Evolutionary conservation across 345 rosid genomes (phyloP).

Genomic region (Populus simonii): DNA sequence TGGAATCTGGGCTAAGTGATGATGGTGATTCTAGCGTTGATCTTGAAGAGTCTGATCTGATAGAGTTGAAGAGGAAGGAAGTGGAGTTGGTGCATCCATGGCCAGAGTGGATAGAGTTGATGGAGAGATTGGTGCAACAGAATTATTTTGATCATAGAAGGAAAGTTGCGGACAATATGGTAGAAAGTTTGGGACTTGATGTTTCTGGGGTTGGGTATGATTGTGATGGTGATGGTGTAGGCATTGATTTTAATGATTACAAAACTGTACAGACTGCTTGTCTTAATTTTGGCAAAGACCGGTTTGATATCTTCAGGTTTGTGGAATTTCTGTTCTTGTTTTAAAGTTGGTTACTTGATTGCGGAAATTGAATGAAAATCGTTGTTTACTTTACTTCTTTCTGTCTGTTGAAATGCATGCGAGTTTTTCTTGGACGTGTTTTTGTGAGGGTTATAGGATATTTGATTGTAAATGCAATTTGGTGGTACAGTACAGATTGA

Average conservation of each 20-base stretch:
- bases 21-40: not conserved
- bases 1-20: not conserved
- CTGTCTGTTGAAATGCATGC: not conserved
- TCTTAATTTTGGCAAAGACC: conserved; percentile 89
- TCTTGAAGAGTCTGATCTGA: not conserved
- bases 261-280: conserved; percentile 79
- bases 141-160: conserved; percentile 90
- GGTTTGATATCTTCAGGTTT: conserved; percentile 93
- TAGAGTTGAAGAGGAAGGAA: conserved; percentile 32
- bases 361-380: not conserved
- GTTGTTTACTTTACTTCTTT: not conserved
- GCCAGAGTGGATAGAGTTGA: conserved; percentile 97
- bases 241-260: conserved; percentile 61
- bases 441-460: not conserved
- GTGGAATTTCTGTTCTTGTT: conserved; percentile 15
- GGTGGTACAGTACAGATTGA: not conserved
- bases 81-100: conserved; percentile 82
- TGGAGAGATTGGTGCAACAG: conserved; percentile 80
- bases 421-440: not conserved
- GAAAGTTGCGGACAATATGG: conserved; percentile 60
- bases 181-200: conserved; percentile 55
- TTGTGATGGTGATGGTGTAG: conserved; percentile 34
- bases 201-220: conserved; percentile 12
- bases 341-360: not conserved
- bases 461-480: not conserved